phyloP scores from a whole-genome alignment of 2,329 filamentous ascomycete genomes.

The Diaporthe velutina region DNA sequence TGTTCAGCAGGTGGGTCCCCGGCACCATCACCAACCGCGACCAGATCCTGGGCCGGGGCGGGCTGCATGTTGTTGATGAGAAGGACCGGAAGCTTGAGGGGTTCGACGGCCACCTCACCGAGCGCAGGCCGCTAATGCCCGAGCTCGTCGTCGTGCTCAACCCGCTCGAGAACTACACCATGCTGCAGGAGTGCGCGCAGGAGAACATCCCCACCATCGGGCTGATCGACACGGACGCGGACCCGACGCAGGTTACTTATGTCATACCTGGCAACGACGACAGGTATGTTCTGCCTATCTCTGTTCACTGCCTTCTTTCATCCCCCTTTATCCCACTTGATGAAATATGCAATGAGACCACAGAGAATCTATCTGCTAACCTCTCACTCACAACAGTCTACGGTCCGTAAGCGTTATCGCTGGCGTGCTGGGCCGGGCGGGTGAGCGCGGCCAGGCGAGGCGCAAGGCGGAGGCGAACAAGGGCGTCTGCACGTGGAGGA shows the following conservation, averaged over 20 bases:
- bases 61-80: slow-evolving; percentile 82
- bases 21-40: slow-evolving; percentile 94
- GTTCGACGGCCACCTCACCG: slow-evolving; percentile 74
- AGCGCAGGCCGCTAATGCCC: slow-evolving; percentile 78
- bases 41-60: slow-evolving; percentile 81
- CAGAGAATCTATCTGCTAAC: slow-evolving; percentile 44
- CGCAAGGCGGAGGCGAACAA: slow-evolving; percentile 72
- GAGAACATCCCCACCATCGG: slow-evolving; percentile 94
- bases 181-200: slow-evolving; percentile 91
- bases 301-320: neutral
- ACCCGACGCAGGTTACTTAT: slow-evolving; percentile 95
- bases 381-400: slow-evolving; percentile 66
- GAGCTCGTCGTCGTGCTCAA: slow-evolving; percentile 95
- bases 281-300: slow-evolving; percentile 67
- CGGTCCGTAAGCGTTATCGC: slow-evolving; percentile 85
- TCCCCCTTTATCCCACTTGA: too few species aligned
- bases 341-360: neutral
- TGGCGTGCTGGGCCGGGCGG: slow-evolving; percentile 87
- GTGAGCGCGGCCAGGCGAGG: slow-evolving; percentile 78
- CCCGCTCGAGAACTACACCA: slow-evolving; percentile 89
- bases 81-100: slow-evolving; percentile 71
- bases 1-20: slow-evolving; percentile 94
- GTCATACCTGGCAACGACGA: slow-evolving; percentile 98
- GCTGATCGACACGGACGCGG: slow-evolving; percentile 91
- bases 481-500: slow-evolving; percentile 75